Percentiles rank a stretch among this genome's conserved stretches.
These are phyloP conservation scores for Aspergillus piperis DNA, from an alignment of 2,329 filamentous ascomycete genomes.

Conservation along the genomic window DNA sequence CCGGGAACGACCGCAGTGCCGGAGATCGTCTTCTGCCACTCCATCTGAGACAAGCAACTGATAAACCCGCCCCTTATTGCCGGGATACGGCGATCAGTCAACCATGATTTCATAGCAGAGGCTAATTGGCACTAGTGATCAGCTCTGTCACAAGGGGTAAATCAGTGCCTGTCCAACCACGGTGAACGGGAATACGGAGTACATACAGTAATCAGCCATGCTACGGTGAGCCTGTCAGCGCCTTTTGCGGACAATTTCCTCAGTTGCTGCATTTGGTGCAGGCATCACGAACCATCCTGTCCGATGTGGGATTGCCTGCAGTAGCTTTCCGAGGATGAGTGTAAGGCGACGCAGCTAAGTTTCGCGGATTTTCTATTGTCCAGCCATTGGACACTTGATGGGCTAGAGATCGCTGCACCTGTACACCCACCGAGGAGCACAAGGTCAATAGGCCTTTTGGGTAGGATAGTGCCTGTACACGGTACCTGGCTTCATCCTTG, in stretches of 20 bases:
- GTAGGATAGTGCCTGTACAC: background rate
- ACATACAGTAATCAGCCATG: background rate
- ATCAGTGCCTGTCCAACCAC: background rate
- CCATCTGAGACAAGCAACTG: background rate
- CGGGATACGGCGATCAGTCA: background rate
- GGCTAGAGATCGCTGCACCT: too few relatives aligned
- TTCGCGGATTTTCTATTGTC: background rate
- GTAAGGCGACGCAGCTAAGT: background rate
- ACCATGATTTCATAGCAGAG: background rate
- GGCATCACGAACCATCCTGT: background rate
- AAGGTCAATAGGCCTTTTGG: background rate
- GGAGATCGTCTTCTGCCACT: background rate
- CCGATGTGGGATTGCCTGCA: conserved; percentile 1
- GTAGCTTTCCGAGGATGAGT: background rate
- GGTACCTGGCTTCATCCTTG: too few relatives aligned
- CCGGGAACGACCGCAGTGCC: background rate
- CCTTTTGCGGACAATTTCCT: background rate
- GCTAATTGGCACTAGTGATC: background rate
- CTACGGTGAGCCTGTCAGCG: background rate
- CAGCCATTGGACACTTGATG: background rate
- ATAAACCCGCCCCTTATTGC: conserved; percentile 1
- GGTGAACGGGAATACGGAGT: background rate
- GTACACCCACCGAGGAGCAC: too few relatives aligned
- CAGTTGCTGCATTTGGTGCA: background rate
- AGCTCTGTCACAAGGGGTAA: background rate